phyloP scores from a whole-genome alignment of 139 green algal species.

The Chlorella sp. region DNA sequence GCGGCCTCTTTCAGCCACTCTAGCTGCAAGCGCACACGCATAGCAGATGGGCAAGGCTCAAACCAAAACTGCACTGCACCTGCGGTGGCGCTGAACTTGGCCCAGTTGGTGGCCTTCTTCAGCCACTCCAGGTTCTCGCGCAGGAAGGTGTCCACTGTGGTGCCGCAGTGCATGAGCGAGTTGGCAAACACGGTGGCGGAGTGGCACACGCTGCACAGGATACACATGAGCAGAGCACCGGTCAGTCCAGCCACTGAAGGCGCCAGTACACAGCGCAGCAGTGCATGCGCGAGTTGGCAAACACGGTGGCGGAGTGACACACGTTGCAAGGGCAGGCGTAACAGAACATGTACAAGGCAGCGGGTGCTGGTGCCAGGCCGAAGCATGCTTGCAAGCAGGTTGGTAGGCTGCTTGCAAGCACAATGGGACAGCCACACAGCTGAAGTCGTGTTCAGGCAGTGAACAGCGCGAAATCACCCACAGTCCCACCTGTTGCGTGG shows the following conservation, averaged over 20 bases:
- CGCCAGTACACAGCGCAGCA: no score
- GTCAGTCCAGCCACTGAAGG: no score
- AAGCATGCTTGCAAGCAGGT: no score
- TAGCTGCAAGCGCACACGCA: no score
- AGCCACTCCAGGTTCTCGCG: conserved; percentile 98
- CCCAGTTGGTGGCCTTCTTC: conserved; percentile 97
- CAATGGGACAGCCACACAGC: conserved; percentile 1
- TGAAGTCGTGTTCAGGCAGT: no score
- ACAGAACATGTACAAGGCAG: no score
- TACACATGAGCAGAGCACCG: no score
- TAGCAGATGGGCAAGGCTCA: no score
- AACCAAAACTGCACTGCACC: conserved; percentile 35
- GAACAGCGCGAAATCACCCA: neutral
- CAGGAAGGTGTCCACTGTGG: conserved; percentile 96
- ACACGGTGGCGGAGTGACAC: conserved; percentile 91
- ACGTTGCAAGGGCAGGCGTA: conserved; percentile 70
- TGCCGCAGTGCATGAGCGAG: conserved; percentile 95
- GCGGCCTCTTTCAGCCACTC: conserved; percentile 93
- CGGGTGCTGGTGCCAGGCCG: no score
- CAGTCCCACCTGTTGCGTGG: conserved; percentile 34
- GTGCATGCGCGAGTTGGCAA: conserved; percentile 97
- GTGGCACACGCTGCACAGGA: conserved; percentile 91
- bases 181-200: conserved; percentile 94
- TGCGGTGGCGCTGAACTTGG: conserved; percentile 98
- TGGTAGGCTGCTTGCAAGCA: no score